These are phyloP conservation scores for Saccharomycopsis schoenii DNA, from an alignment of 805 yeast species.

Conservation along the genomic window DNA sequence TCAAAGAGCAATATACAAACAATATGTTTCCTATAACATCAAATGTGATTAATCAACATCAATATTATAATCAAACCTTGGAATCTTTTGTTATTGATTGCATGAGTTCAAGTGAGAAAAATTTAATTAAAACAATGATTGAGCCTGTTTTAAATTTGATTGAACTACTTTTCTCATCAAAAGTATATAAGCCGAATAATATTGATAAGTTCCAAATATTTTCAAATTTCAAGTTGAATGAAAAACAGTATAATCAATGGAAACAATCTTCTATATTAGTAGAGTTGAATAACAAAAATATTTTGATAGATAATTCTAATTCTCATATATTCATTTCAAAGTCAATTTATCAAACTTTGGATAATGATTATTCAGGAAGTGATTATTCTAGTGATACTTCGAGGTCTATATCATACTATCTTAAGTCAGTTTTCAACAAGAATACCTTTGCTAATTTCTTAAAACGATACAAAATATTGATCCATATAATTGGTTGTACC, in stretches of 20 bases:
- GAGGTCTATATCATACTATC: not conserved
- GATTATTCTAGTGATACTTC: not conserved
- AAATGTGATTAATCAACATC: not conserved
- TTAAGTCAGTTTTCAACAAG: not conserved
- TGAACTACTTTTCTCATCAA: not conserved
- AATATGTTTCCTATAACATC: not conserved
- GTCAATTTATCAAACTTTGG: not conserved
- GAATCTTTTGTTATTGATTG: not conserved
- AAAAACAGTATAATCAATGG: not conserved
- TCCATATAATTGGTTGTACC: constrained; percentile 5
- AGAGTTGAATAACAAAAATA: constrained; percentile 8
- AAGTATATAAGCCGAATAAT: not conserved
- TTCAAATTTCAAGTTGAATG: not conserved
- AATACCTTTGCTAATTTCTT: not conserved
- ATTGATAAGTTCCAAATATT: not conserved
- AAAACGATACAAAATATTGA: not conserved
- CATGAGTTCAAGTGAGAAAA: not conserved
- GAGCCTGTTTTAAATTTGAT: not conserved
- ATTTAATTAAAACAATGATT: not conserved
- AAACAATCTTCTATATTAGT: constrained; percentile 3
- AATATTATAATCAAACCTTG: not conserved
- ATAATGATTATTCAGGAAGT: not conserved
- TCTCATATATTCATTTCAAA: not conserved
- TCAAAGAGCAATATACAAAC: not conserved
- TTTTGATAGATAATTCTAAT: constrained; percentile 10